Evolutionary conservation across 139 green algal species (phyloP).

Genomic region (Trebouxia sp.): DNA sequence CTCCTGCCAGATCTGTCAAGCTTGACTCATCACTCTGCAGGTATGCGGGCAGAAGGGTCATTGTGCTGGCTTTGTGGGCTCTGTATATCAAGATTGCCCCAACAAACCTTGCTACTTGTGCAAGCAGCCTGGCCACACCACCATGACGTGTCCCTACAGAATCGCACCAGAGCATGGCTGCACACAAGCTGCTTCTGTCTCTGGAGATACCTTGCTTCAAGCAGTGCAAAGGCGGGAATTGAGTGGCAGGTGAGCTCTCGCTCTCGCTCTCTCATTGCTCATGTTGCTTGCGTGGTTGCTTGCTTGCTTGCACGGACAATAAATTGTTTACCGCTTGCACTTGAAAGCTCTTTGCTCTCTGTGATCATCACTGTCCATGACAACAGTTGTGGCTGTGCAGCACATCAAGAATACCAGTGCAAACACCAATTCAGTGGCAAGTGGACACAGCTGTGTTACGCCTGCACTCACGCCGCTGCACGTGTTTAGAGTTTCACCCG

Average conservation of each 20-base stretch:
- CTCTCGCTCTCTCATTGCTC: not conserved
- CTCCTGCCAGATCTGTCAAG: not conserved
- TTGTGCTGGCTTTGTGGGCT: constrained; percentile 83
- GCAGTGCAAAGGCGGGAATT: constrained; percentile 46
- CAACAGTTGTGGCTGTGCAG: too few relatives aligned
- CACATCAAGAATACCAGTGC: constrained; percentile 11
- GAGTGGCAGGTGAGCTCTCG: constrained; percentile 26
- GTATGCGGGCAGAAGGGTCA: constrained; percentile 83
- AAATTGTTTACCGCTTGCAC: not conserved
- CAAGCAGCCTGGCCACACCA: constrained; percentile 83
- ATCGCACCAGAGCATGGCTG: constrained; percentile 57
- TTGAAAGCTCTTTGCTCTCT: not conserved
- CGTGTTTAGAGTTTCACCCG: constrained; percentile 81
- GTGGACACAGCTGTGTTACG: constrained; percentile 84
- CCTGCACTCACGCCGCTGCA: constrained; percentile 74
- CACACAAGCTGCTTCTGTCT: constrained; percentile 31
- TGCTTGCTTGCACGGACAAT: not conserved
- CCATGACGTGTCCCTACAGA: constrained; percentile 79
- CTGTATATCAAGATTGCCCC: constrained; percentile 76
- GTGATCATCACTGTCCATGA: too few relatives aligned
- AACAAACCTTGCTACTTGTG: constrained; percentile 92
- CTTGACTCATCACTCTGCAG: constrained; percentile 43
- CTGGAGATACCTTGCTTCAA: constrained; percentile 35
- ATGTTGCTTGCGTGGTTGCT: not conserved
- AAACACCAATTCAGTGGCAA: constrained; percentile 43